These are phyloP conservation scores for Phyllosticta ampelicida DNA, from an alignment of 2,329 filamentous ascomycete genomes.

Conservation along the genomic window DNA sequence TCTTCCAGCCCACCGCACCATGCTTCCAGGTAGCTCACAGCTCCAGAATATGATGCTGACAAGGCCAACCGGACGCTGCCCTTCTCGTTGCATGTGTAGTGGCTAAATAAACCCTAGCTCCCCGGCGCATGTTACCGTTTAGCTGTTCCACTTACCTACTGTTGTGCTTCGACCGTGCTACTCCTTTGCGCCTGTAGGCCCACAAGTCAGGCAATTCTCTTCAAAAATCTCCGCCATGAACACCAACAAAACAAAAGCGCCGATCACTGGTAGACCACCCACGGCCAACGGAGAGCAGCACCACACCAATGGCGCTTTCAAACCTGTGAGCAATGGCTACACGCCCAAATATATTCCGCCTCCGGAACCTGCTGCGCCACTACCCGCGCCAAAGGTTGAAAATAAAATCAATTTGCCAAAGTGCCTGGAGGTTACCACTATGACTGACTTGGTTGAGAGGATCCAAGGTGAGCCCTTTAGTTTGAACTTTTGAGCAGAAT, in stretches of 20 bases:
- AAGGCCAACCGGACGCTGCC: neutral
- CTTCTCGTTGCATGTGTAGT: no score
- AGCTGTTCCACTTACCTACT: neutral
- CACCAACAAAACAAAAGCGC: neutral
- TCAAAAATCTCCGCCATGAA: neutral
- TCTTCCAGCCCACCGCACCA: neutral
- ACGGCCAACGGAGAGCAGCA: neutral
- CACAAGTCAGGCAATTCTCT: neutral
- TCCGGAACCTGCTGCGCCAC: neutral
- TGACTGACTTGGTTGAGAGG: constrained; percentile 5
- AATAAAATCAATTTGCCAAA: constrained; percentile 9
- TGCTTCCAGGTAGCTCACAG: neutral
- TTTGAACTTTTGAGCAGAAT: neutral
- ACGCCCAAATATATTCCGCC: constrained; percentile 1
- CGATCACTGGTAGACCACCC: neutral
- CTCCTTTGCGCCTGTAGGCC: neutral
- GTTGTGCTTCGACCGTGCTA: neutral
- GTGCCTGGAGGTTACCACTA: constrained; percentile 4
- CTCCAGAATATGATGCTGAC: neutral
- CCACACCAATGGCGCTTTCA: neutral
- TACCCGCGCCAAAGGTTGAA: constrained; percentile 4
- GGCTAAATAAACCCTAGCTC: neutral
- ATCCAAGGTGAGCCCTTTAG: constrained; percentile 3
- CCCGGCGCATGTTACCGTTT: neutral
- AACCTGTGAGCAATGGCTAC: neutral